Conservation (phyloP, 805 yeast genomes). For the Cyberlindnera americana region DNA sequence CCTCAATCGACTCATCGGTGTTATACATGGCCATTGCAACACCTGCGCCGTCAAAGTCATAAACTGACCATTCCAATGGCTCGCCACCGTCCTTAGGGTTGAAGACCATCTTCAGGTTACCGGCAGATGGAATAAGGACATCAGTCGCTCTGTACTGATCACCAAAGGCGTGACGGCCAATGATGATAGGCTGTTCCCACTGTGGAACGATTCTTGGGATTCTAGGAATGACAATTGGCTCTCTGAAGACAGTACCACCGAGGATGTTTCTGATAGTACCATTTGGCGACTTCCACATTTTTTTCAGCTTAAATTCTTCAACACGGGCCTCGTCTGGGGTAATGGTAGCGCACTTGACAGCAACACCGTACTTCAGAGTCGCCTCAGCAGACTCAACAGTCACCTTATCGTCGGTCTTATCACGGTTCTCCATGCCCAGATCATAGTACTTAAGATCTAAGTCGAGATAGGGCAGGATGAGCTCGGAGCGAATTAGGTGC, state of each 20-base stretch:
- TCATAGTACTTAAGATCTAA: slow-evolving; percentile 91
- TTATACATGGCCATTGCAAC: slow-evolving; percentile 94
- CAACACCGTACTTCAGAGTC: slow-evolving; percentile 83
- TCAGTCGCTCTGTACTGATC: slow-evolving; percentile 97
- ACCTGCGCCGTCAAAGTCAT: slow-evolving; percentile 60
- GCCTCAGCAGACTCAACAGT: slow-evolving; percentile 90
- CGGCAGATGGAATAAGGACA: slow-evolving; percentile 72
- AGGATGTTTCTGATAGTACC: slow-evolving; percentile 94
- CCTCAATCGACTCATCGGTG: slow-evolving; percentile 85
- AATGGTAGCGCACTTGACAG: slow-evolving; percentile 96
- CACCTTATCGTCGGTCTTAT: slow-evolving; percentile 82
- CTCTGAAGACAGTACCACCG: slow-evolving; percentile 96
- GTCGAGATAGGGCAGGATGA: slow-evolving; percentile 81
- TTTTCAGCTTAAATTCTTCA: slow-evolving; percentile 81
- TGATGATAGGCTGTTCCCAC: slow-evolving; percentile 94
- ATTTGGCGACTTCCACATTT: slow-evolving; percentile 97
- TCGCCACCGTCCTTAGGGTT: slow-evolving; percentile 64
- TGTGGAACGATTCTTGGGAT: slow-evolving; percentile 87
- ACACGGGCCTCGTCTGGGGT: slow-evolving; percentile 98
- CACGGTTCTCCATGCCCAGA: slow-evolving; percentile 82
- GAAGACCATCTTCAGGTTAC: slow-evolving; percentile 73
- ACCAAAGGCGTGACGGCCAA: slow-evolving; percentile 97
- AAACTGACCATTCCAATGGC: slow-evolving; percentile 56
- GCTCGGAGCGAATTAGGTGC: slow-evolving; percentile 82
- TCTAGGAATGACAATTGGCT: slow-evolving; percentile 86